Conservation (phyloP, 805 yeast species). For the Kuraishia ogatae region DNA sequence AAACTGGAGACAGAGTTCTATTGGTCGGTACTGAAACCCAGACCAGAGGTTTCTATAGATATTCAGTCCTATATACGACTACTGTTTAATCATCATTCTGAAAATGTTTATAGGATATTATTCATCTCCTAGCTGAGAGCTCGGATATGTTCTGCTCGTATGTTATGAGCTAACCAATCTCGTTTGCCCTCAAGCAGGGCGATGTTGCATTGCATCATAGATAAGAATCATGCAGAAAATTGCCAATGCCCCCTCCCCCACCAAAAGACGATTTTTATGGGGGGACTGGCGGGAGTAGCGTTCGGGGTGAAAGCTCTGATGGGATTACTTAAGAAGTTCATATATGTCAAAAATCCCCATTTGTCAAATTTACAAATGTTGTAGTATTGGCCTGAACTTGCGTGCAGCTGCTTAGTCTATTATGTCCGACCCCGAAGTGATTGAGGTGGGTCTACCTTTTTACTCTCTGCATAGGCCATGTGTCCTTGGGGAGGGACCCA, state of each 20-base stretch:
- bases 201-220: not conserved
- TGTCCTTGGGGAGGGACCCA: conserved; percentile 24
- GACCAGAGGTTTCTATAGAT: too few species aligned
- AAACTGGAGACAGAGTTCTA: not conserved
- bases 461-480: conserved; percentile 16
- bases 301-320: too few species aligned
- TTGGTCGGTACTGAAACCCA: too few species aligned
- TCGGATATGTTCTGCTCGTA: too few species aligned
- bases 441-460: conserved; percentile 4
- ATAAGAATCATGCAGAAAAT: not conserved
- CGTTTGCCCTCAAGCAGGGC: not conserved
- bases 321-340: too few species aligned
- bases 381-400: too few species aligned
- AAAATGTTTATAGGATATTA: too few species aligned
- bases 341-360: too few species aligned
- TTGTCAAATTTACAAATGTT: too few species aligned
- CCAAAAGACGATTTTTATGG: not conserved
- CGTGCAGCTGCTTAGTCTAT: not conserved
- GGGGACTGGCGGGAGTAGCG: conserved; percentile 5
- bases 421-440: not conserved
- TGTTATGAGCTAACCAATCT: not conserved
- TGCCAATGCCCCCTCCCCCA: not conserved
- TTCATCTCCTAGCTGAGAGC: too few species aligned
- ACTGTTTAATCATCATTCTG: too few species aligned
- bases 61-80: too few species aligned